Evolutionary conservation across 192 early-diverging fungal genomes (phyloP).

Genomic region (Anaeromyces robustus): DNA sequence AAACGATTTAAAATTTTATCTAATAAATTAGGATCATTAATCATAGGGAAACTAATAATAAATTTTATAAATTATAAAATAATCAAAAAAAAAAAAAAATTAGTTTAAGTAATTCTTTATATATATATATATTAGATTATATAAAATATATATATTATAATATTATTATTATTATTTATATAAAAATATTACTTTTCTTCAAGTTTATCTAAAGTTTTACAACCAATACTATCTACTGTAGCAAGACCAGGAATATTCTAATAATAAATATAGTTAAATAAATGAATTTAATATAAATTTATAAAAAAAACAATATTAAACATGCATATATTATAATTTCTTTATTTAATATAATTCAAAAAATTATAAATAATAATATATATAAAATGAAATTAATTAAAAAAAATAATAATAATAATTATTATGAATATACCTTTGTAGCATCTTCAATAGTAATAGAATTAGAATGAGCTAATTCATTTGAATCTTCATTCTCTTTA

Average conservation of each 20-base stretch:
- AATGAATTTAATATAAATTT: no score
- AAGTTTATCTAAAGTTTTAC: background rate
- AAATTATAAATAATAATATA: no score
- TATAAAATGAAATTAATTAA: no score
- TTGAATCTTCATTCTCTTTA: background rate
- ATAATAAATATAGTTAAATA: background rate
- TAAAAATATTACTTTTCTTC: background rate
- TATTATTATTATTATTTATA: background rate
- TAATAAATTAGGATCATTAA: background rate
- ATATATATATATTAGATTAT: no score
- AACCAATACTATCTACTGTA: background rate
- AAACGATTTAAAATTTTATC: background rate
- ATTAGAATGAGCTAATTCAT: background rate
- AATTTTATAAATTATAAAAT: no score
- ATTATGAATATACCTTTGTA: background rate
- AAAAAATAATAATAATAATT: no score
- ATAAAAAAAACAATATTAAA: no score
- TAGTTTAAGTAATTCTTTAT: no score
- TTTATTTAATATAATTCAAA: no score
- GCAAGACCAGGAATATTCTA: background rate
- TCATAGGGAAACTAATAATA: background rate
- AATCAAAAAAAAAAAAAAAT: no score
- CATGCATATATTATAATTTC: no score
- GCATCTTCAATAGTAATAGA: background rate
- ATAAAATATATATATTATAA: background rate